phyloP scores from a whole-genome alignment of 2,329 filamentous ascomycete species.

The Fusarium sp. region DNA sequence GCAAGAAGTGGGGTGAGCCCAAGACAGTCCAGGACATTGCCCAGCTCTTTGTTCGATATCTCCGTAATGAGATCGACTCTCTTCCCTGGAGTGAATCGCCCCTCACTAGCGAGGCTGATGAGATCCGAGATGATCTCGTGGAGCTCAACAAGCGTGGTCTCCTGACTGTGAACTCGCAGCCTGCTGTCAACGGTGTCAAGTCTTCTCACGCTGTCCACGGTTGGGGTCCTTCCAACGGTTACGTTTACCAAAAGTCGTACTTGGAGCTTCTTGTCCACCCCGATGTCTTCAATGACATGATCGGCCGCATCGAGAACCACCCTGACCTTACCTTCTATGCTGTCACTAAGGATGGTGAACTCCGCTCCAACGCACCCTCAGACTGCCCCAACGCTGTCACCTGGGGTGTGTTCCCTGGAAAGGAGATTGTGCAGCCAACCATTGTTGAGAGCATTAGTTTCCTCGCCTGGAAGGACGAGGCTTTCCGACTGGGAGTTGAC shows the following conservation, averaged over 20 bases:
- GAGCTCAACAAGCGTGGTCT: constrained; percentile 87
- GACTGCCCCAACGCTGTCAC: constrained; percentile 98
- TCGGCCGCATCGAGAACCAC: constrained; percentile 80
- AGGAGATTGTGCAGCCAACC: constrained; percentile 99
- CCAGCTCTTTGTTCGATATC: constrained; percentile 85
- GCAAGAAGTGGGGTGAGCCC: constrained; percentile 93
- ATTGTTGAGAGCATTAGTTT: constrained; percentile 98
- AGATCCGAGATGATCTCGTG: constrained; percentile 81
- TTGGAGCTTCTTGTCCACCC: constrained; percentile 91
- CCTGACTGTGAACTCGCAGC: constrained; percentile 97
- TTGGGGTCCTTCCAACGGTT: constrained; percentile 95
- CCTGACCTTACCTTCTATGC: constrained; percentile 93
- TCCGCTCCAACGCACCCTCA: constrained; percentile 85
- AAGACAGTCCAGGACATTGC: constrained; percentile 83
- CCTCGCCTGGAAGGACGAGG: constrained; percentile 98
- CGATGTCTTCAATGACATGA: constrained; percentile 80
- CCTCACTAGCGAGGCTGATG: constrained; percentile 84
- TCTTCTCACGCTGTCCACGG: constrained; percentile 89
- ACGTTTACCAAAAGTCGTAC: constrained; percentile 98
- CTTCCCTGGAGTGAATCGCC: constrained; percentile 95
- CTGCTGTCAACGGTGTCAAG: constrained; percentile 90
- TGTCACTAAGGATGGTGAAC: constrained; percentile 83
- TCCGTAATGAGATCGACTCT: constrained; percentile 82
- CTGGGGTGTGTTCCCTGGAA: constrained; percentile 98
- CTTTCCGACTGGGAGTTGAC: constrained; percentile 90